These are phyloP conservation scores for Phellinidium pouzarii DNA, from an alignment of 1,284 basidiomycete species.

Conservation along the genomic window DNA sequence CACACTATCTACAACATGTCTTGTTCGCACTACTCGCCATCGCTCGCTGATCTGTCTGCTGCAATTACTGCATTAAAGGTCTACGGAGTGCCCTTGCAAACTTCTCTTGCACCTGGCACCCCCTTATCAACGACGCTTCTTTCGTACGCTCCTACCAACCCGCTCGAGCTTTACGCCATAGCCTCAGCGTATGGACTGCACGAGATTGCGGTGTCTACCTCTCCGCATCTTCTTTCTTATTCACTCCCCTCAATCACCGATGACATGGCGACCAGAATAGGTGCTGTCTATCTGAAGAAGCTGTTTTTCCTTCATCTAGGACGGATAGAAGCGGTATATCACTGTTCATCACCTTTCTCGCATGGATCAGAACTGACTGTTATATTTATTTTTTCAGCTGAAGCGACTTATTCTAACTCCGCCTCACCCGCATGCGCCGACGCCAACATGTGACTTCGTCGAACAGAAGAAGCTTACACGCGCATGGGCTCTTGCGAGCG, in stretches of 20 bases:
- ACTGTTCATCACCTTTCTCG: constrained; percentile 21
- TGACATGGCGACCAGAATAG: constrained; percentile 24
- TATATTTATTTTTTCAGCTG: constrained; percentile 25
- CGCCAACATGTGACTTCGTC: constrained; percentile 30
- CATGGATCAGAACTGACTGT: constrained; percentile 16
- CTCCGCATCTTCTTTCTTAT: constrained; percentile 25
- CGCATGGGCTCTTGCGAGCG: constrained; percentile 35
- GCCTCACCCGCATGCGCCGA: constrained; percentile 32
- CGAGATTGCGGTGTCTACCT: constrained; percentile 25
- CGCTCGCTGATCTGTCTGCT: constrained; percentile 27
- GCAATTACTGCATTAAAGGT: constrained; percentile 28
- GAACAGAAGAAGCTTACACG: constrained; percentile 36
- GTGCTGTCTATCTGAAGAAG: constrained; percentile 27
- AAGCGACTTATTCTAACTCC: constrained; percentile 34
- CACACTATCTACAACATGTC: constrained; percentile 32
- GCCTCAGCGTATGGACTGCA: constrained; percentile 24
- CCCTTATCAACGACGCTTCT: constrained; percentile 30
- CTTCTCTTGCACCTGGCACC: constrained; percentile 24
- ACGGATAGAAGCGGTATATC: constrained; percentile 23
- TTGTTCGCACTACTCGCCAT: constrained; percentile 31
- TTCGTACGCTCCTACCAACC: constrained; percentile 29
- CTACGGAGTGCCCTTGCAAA: constrained; percentile 29
- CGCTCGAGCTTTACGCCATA: constrained; percentile 29
- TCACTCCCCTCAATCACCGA: constrained; percentile 25
- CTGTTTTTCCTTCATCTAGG: constrained; percentile 30